phyloP scores from a whole-genome alignment of 2,329 filamentous ascomycete species.

The Trichoderma oligosporum region DNA sequence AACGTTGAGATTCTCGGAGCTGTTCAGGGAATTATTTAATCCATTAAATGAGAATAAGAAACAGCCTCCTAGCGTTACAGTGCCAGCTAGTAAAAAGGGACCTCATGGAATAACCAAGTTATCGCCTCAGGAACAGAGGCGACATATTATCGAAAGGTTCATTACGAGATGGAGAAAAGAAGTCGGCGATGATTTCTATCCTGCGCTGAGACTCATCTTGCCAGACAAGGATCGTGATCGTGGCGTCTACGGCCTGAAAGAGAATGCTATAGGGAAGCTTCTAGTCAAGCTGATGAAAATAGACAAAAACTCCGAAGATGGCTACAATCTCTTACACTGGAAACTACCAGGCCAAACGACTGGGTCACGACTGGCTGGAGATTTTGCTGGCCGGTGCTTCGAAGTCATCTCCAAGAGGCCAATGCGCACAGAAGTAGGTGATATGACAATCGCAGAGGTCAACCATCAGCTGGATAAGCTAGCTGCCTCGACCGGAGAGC shows the following conservation, averaged over 20 bases:
- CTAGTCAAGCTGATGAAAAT: constrained; percentile 93
- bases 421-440: constrained; percentile 67
- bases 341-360: constrained; percentile 73
- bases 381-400: constrained; percentile 86
- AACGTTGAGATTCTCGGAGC: constrained; percentile 76
- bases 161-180: constrained; percentile 82
- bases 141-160: constrained; percentile 79
- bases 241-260: constrained; percentile 90
- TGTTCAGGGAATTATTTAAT: constrained; percentile 77
- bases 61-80: constrained; percentile 57
- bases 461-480: constrained; percentile 81
- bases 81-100: constrained; percentile 53
- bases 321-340: constrained; percentile 82
- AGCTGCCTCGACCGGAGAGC: constrained; percentile 70
- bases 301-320: constrained; percentile 85
- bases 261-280: constrained; percentile 83
- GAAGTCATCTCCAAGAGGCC: constrained; percentile 82
- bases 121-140: constrained; percentile 72
- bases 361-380: constrained; percentile 68
- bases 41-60: constrained; percentile 76
- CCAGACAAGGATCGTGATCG: constrained; percentile 91
- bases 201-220: constrained; percentile 83
- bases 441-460: constrained; percentile 84
- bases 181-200: constrained; percentile 89
- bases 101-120: constrained; percentile 55